Percentiles rank a stretch among this genome's conserved stretches.
Evolutionary conservation across 768 basidiomycete species (phyloP).

Genomic region (Clavulina sp.): DNA sequence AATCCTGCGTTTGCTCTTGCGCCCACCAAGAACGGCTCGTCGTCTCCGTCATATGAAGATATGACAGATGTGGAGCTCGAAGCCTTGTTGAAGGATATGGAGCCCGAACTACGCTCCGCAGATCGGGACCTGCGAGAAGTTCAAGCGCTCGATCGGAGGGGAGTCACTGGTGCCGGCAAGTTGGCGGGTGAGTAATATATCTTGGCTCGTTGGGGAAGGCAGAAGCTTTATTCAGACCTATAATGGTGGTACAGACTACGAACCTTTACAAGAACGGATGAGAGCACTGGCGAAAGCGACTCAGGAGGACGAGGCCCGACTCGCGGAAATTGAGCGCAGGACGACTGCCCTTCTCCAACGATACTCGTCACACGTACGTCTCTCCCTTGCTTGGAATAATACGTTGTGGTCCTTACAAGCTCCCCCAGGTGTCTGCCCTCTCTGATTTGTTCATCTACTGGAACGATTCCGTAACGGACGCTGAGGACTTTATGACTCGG

Average conservation of each 20-base stretch:
- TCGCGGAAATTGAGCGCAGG: conserved; percentile 43
- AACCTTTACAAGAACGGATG: conserved; percentile 52
- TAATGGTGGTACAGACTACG: conserved; percentile 31
- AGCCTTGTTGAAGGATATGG: conserved; percentile 59
- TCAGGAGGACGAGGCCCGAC: conserved; percentile 39
- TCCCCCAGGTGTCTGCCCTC: conserved; percentile 48
- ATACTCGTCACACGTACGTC: conserved; percentile 51
- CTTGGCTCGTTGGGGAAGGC: not conserved
- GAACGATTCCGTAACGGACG: conserved; percentile 58
- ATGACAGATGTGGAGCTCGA: conserved; percentile 56
- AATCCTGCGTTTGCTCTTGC: conserved; percentile 63
- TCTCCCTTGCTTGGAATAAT: not conserved
- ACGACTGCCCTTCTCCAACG: conserved; percentile 46
- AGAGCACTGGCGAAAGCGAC: conserved; percentile 37
- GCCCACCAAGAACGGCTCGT: conserved; percentile 29
- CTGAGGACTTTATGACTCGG: conserved; percentile 38
- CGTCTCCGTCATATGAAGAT: conserved; percentile 37
- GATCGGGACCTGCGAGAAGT: conserved; percentile 73
- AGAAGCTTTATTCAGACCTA: not conserved
- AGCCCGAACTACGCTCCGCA: conserved; percentile 64
- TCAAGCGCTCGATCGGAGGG: conserved; percentile 47
- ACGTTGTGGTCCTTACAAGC: not conserved
- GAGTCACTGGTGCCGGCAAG: conserved; percentile 54
- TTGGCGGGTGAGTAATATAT: conserved; percentile 31
- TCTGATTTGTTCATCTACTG: conserved; percentile 75